A percentile compares a stretch with the other conserved stretches of the same genome.
Conservation (phyloP, 192 early-diverging fungal species). For the Coemansia pectinata region DNA sequence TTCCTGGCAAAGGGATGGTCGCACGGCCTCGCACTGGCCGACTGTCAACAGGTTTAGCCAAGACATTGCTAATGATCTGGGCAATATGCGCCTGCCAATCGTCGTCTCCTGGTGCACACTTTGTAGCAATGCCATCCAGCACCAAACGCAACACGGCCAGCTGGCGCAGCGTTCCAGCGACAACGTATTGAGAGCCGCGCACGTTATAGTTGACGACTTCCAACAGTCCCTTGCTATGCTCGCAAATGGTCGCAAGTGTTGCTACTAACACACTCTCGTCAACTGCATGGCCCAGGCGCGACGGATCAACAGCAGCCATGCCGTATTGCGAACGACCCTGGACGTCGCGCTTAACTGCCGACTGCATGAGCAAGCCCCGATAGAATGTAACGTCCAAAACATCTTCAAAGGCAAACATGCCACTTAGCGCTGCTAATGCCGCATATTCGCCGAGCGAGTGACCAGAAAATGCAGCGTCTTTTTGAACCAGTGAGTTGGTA, state of each 20-base stretch:
- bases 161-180: conserved; percentile 76
- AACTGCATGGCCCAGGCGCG: conserved; percentile 73
- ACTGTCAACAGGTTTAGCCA: conserved; percentile 62
- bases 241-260: conserved; percentile 74
- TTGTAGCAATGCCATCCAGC: conserved; percentile 76
- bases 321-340: conserved; percentile 85
- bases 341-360: conserved; percentile 78
- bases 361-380: conserved; percentile 96
- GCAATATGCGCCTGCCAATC: conserved; percentile 79
- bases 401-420: conserved; percentile 76
- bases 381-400: conserved; percentile 90
- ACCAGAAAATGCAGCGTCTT: conserved; percentile 81
- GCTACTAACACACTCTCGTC: conserved; percentile 68
- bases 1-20: conserved; percentile 86
- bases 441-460: conserved; percentile 94
- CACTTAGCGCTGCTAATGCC: conserved; percentile 76
- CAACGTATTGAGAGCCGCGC: conserved; percentile 90
- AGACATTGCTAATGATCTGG: conserved; percentile 66
- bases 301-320: conserved; percentile 92
- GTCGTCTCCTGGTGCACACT: conserved; percentile 65
- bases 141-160: conserved; percentile 76
- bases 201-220: conserved; percentile 97
- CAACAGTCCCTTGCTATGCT: conserved; percentile 67
- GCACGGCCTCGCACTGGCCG: conserved; percentile 76
- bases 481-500: conserved; percentile 76